These are phyloP conservation scores for Euphorbia celastroides DNA, from an alignment of 441 rosid species.

Conservation along the genomic window DNA sequence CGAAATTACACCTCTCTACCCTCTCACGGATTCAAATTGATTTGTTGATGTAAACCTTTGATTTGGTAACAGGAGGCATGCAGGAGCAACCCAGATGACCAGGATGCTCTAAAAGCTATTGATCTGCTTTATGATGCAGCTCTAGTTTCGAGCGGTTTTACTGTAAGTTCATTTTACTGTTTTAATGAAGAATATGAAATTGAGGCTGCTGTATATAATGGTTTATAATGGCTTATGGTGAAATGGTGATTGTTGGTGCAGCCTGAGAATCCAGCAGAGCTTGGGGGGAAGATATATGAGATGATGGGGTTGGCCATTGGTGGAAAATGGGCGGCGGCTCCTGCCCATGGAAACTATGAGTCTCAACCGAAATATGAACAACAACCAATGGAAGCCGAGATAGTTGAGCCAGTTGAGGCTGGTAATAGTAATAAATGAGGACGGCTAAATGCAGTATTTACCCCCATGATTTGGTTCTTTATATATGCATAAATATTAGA, in stretches of 20 bases:
- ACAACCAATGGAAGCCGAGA: conserved; percentile 69
- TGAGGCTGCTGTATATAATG: background rate
- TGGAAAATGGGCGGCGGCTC: conserved; percentile 71
- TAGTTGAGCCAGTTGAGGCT: conserved; percentile 66
- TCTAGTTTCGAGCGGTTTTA: conserved; percentile 80
- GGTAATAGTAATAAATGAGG: conserved; percentile 51
- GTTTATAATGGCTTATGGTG: background rate
- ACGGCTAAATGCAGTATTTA: background rate
- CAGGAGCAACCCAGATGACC: conserved; percentile 55
- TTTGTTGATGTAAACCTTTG: background rate
- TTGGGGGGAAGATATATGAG: conserved; percentile 93
- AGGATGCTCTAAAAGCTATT: conserved; percentile 70
- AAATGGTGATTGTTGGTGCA: conserved; percentile 25
- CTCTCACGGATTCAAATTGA: background rate
- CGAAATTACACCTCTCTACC: background rate
- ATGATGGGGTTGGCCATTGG: conserved; percentile 82
- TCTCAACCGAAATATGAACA: conserved; percentile 28
- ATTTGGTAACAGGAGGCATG: conserved; percentile 57
- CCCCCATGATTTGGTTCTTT: background rate
- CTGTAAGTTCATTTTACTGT: conserved; percentile 39
- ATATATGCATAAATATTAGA: background rate
- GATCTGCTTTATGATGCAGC: conserved; percentile 90
- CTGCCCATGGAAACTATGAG: conserved; percentile 24
- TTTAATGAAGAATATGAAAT: background rate
- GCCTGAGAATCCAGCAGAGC: conserved; percentile 92